Percentiles rank a stretch among this genome's conserved stretches.
Conservation (phyloP, 225 moss, liverwort and hornwort species). For the Bryoerythrophyllum caledonicum region DNA sequence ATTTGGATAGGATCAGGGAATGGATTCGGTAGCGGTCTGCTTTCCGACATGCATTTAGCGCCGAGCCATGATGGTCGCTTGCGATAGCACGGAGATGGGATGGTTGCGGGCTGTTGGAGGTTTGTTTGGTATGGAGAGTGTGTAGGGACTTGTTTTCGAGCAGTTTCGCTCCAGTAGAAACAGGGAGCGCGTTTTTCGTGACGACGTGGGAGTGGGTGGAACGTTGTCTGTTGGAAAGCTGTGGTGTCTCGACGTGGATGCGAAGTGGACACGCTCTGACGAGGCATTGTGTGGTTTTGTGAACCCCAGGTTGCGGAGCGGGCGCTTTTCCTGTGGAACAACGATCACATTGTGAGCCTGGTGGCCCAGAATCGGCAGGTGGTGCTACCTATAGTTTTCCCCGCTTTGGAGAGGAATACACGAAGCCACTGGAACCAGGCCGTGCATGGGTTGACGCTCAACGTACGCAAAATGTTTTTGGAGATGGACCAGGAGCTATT, state of each 20-base stretch:
- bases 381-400: slow-evolving; percentile 78
- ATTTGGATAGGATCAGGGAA: not conserved
- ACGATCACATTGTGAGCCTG: slow-evolving; percentile 95
- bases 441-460: slow-evolving; percentile 85
- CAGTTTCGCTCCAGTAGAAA: not conserved
- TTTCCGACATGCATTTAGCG: not conserved
- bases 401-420: slow-evolving; percentile 87
- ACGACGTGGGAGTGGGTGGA: not conserved
- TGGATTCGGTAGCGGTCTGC: not conserved
- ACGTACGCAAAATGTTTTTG: slow-evolving; percentile 94
- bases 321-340: slow-evolving; percentile 92
- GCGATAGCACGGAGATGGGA: not conserved
- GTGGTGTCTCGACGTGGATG: not conserved
- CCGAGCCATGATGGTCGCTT: not conserved
- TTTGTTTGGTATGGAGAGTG: not conserved
- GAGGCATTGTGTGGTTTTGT: slow-evolving; percentile 17
- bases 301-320: slow-evolving; percentile 84
- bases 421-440: slow-evolving; percentile 98
- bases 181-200: not conserved
- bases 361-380: slow-evolving; percentile 95
- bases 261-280: slow-evolving; percentile 15
- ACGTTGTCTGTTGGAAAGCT: not conserved
- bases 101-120: not conserved
- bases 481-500: slow-evolving; percentile 99
- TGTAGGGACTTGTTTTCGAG: not conserved